A percentile compares a stretch with the other conserved stretches of the same genome.
Conservation (phyloP, 225 moss, liverwort and hornwort genomes). For the Polytrichum commune region DNA sequence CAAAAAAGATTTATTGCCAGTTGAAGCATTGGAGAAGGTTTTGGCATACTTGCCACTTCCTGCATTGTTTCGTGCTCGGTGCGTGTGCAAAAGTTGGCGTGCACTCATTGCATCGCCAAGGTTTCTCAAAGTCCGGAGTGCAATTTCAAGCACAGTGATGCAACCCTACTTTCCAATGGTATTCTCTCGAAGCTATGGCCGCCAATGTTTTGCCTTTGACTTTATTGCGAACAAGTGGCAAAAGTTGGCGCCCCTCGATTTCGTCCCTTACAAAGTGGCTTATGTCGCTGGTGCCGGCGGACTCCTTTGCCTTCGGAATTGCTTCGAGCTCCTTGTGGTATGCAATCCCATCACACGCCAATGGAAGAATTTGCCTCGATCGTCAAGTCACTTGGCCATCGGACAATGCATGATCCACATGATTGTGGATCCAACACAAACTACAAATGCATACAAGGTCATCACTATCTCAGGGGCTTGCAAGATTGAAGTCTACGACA, state of each 20-base stretch:
- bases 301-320: conserved; percentile 34
- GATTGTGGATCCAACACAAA: conserved; percentile 12
- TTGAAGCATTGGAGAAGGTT: conserved; percentile 28
- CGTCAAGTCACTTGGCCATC: conserved; percentile 18
- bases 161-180: conserved; percentile 38
- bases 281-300: conserved; percentile 27
- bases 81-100: conserved; percentile 20
- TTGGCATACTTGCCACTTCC: conserved; percentile 21
- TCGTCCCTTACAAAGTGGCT: conserved; percentile 49
- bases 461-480: conserved; percentile 27
- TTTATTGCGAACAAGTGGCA: conserved; percentile 35
- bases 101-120: conserved; percentile 24
- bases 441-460: conserved; percentile 24
- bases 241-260: conserved; percentile 28
- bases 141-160: conserved; percentile 3
- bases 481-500: conserved; percentile 37
- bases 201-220: conserved; percentile 42
- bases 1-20: neutral
- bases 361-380: conserved; percentile 43
- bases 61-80: conserved; percentile 14
- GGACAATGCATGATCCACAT: conserved; percentile 47
- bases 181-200: conserved; percentile 39
- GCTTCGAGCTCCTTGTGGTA: conserved; percentile 44
- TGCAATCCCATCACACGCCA: conserved; percentile 47
- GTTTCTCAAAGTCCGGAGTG: conserved; percentile 13